Percentiles rank a stretch among this genome's conserved stretches.
phyloP scores from a whole-genome alignment of 352 stramenopile genomes.

The Globisporangium uncinulatum region DNA sequence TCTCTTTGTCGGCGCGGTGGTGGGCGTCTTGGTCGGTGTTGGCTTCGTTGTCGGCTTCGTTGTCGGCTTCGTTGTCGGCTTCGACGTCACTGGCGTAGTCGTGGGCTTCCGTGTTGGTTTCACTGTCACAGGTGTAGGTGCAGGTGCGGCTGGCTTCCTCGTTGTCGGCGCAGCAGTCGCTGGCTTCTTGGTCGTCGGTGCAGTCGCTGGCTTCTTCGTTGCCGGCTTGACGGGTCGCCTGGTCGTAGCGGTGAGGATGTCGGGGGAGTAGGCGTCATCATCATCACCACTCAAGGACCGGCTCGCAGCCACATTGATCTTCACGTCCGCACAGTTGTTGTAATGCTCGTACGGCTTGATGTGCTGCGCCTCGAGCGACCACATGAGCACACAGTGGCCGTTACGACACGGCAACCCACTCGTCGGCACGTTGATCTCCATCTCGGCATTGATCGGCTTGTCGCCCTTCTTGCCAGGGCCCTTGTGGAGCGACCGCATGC shows the following conservation, averaged over 20 bases:
- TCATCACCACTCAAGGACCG: too few species aligned
- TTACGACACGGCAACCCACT: slow-evolving; percentile 16
- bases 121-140: too few species aligned
- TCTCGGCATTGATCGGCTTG: slow-evolving; percentile 23
- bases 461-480: slow-evolving; percentile 23
- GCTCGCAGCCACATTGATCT: slow-evolving; percentile 2
- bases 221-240: not conserved
- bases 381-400: slow-evolving; percentile 6
- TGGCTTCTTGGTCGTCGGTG: not conserved
- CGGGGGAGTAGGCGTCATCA: not conserved
- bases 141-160: not conserved
- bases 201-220: not conserved
- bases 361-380: not conserved
- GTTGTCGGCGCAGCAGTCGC: not conserved
- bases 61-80: too few species aligned
- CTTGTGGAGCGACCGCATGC: slow-evolving; percentile 34
- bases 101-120: too few species aligned
- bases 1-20: too few species aligned
- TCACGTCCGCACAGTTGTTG: slow-evolving; percentile 39
- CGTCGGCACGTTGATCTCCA: slow-evolving; percentile 25
- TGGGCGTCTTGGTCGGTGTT: too few species aligned
- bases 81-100: too few species aligned
- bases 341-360: slow-evolving; percentile 22
- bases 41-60: too few species aligned
- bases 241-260: not conserved